Conservation (phyloP, 139 green algal genomes). For the Micromonas pusilla region DNA sequence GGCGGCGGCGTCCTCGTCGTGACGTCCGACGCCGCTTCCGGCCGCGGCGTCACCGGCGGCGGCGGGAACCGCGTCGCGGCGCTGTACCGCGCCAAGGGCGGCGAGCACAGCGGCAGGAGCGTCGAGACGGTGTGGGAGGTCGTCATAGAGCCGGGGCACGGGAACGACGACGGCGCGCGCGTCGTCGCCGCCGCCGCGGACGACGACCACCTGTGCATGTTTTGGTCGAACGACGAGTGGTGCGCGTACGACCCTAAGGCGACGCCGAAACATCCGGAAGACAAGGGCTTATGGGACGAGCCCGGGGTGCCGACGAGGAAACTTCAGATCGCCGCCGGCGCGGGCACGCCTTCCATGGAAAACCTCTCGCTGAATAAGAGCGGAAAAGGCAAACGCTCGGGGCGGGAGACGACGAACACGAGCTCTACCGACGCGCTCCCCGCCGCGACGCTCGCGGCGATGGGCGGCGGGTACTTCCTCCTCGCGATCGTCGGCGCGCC, state of each 20-base stretch:
- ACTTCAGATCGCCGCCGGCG: too few species aligned
- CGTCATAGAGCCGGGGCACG: not conserved
- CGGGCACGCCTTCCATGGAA: too few species aligned
- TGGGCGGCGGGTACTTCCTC: not conserved
- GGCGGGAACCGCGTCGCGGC: too few species aligned
- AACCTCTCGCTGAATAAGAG: too few species aligned
- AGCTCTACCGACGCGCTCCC: too few species aligned
- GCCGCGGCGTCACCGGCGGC: not conserved
- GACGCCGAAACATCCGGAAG: not conserved
- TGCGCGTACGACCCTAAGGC: not conserved
- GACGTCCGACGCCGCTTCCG: not conserved
- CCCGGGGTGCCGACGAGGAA: too few species aligned
- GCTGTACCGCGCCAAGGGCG: not conserved
- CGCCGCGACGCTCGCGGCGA: not conserved
- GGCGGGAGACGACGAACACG: too few species aligned
- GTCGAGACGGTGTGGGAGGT: not conserved
- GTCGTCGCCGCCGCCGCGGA: not conserved
- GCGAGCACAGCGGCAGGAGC: not conserved
- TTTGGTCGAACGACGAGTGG: not conserved
- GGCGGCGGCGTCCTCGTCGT: not conserved
- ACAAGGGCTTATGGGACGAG: too few species aligned
- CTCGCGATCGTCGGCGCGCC: not conserved
- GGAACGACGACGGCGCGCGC: not conserved
- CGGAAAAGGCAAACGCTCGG: too few species aligned
- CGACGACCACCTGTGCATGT: not conserved